A percentile compares a stretch with the other conserved stretches of the same genome.
Evolutionary conservation across 495 filamentous ascomycete species (phyloP).

Genomic region (Trichocladium uniseriatum): DNA sequence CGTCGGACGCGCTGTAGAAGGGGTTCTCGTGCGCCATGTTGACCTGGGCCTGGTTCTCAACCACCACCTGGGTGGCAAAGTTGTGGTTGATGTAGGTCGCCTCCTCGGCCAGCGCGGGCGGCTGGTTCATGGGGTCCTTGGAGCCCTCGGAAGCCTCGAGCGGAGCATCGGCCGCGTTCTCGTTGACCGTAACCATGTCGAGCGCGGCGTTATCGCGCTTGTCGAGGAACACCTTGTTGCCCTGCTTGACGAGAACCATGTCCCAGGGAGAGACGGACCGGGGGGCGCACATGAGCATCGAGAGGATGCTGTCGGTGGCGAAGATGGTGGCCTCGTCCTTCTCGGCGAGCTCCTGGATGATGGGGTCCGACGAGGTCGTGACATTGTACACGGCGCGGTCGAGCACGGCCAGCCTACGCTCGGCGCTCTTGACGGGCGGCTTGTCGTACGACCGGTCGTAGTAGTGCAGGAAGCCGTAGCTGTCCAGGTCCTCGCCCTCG

Average conservation of each 20-base stretch:
- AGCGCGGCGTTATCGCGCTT: slow-evolving; percentile 88
- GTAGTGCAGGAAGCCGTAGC: slow-evolving; percentile 94
- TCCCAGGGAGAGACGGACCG: slow-evolving; percentile 97
- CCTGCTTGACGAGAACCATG: slow-evolving; percentile 79
- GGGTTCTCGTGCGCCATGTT: slow-evolving; percentile 84
- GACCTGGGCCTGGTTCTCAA: slow-evolving; percentile 62
- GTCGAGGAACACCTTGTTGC: slow-evolving; percentile 95
- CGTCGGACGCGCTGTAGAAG: slow-evolving; percentile 91
- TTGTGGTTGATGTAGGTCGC: slow-evolving; percentile 99
- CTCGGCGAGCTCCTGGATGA: slow-evolving; percentile 93
- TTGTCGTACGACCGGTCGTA: slow-evolving; percentile 95
- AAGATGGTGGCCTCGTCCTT: slow-evolving; percentile 97
- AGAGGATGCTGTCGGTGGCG: slow-evolving; percentile 90
- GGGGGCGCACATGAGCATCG: slow-evolving; percentile 97
- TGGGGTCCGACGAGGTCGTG: slow-evolving; percentile 86
- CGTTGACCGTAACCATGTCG: slow-evolving; percentile 98
- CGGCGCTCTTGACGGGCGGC: slow-evolving; percentile 73
- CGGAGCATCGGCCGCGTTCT: slow-evolving; percentile 95
- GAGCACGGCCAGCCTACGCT: slow-evolving; percentile 75
- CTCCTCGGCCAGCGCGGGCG: slow-evolving; percentile 81
- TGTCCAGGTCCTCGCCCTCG: slow-evolving; percentile 88
- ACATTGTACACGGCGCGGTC: slow-evolving; percentile 97
- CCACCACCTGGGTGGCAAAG: slow-evolving; percentile 87
- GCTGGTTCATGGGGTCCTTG: slow-evolving; percentile 90
- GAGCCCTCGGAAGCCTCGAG: slow-evolving; percentile 84